phyloP scores from a whole-genome alignment of 2,329 filamentous ascomycete species.

The Aspergillus jensenii region DNA sequence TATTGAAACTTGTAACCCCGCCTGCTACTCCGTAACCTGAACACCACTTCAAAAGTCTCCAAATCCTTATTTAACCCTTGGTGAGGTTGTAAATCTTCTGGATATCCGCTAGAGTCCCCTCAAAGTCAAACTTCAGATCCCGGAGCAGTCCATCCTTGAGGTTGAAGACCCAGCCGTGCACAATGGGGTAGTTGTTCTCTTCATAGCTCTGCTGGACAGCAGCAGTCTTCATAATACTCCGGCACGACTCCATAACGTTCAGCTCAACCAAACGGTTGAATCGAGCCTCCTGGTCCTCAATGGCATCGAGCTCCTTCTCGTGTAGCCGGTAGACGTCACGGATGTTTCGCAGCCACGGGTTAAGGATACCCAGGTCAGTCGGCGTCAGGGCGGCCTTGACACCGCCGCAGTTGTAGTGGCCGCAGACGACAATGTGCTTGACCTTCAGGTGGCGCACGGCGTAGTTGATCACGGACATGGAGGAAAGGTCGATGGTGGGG shows the following conservation, averaged over 20 bases:
- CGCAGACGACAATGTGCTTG: constrained; percentile 69
- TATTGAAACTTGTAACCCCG: not conserved
- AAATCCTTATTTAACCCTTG: not conserved
- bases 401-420: constrained; percentile 68
- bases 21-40: constrained; percentile 1
- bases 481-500: constrained; percentile 29
- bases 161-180: constrained; percentile 73
- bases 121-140: constrained; percentile 64
- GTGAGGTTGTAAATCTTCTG: constrained; percentile 66
- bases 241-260: constrained; percentile 31
- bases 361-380: constrained; percentile 68
- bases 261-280: constrained; percentile 31
- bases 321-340: constrained; percentile 72
- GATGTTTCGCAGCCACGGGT: constrained; percentile 69
- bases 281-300: constrained; percentile 15
- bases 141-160: constrained; percentile 67
- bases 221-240: constrained; percentile 46
- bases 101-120: constrained; percentile 55
- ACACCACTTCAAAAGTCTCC: not conserved
- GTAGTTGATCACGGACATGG: constrained; percentile 34
- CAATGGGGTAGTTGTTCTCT: constrained; percentile 64
- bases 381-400: constrained; percentile 62
- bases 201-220: constrained; percentile 61
- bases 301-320: constrained; percentile 63
- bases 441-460: constrained; percentile 47